phyloP scores from a whole-genome alignment of 495 filamentous ascomycete species.

The Trichocladium antarcticum region DNA sequence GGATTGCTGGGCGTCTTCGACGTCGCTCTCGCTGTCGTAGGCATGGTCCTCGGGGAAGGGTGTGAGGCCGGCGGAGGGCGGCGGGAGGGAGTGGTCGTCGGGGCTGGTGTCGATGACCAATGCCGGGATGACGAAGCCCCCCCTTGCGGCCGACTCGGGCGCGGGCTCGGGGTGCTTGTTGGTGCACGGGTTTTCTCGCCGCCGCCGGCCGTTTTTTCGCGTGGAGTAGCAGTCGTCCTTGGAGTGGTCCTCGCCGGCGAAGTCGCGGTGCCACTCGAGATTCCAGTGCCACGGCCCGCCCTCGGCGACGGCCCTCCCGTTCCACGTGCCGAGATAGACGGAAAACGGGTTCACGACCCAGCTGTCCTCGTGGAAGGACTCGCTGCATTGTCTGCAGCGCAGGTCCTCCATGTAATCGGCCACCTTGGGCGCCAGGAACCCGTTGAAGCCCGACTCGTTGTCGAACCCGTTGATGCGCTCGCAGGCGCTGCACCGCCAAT shows the following conservation, averaged over 20 bases:
- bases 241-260: conserved; percentile 4
- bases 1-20: neutral
- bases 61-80: conserved; percentile 4
- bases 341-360: conserved; percentile 18
- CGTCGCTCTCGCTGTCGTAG: neutral
- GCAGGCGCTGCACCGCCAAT: conserved; percentile 13
- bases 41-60: neutral
- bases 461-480: conserved; percentile 14
- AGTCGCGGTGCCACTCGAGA: conserved; percentile 13
- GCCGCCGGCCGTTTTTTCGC: conserved; percentile 10
- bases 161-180: conserved; percentile 1
- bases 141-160: neutral
- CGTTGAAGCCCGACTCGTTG: conserved; percentile 6
- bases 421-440: conserved; percentile 11
- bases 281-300: conserved; percentile 18
- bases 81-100: conserved; percentile 1
- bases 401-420: conserved; percentile 7
- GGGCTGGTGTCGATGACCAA: neutral
- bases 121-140: neutral
- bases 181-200: conserved; percentile 15
- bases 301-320: conserved; percentile 14
- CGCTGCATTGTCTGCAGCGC: conserved; percentile 8
- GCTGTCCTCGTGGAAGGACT: conserved; percentile 8
- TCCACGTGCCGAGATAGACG: conserved; percentile 17
- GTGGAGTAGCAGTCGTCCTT: conserved; percentile 11